phyloP scores from a whole-genome alignment of 2,329 filamentous ascomycete genomes.

The Clonostachys byssicola region DNA sequence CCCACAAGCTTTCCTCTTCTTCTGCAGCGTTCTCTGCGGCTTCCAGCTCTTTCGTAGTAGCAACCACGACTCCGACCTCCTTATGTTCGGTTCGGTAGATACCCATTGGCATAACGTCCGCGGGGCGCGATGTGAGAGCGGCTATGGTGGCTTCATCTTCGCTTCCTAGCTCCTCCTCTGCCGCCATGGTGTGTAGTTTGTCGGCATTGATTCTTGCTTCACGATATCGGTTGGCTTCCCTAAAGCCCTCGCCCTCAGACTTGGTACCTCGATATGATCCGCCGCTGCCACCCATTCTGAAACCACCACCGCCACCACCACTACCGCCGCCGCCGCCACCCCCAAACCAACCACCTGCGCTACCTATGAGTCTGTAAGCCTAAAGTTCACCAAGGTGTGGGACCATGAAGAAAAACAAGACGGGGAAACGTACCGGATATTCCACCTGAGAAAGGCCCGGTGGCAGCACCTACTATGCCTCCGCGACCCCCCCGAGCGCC shows the following conservation, averaged over 20 bases:
- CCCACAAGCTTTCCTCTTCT: conserved; percentile 41
- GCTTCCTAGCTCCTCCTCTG: conserved; percentile 38
- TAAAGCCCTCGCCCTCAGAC: conserved; percentile 29
- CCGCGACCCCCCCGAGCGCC: conserved; percentile 26
- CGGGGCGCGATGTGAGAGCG: conserved; percentile 18
- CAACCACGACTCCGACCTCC: conserved; percentile 47
- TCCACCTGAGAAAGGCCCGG: conserved; percentile 30
- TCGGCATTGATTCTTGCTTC: conserved; percentile 54
- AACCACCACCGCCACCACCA: conserved; percentile 14
- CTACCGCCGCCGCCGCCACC: conserved; percentile 9
- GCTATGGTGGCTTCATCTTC: conserved; percentile 36
- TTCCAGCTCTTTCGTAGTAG: conserved; percentile 53
- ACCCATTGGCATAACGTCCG: conserved; percentile 46
- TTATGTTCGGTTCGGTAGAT: conserved; percentile 51
- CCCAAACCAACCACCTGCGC: conserved; percentile 17
- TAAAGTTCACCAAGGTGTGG: no score
- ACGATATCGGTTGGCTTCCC: conserved; percentile 15
- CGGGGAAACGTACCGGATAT: neutral
- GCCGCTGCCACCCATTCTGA: conserved; percentile 19
- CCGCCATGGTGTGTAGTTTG: conserved; percentile 39
- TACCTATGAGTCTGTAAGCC: neutral
- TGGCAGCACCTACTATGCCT: conserved; percentile 25
- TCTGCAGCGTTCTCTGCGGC: conserved; percentile 42
- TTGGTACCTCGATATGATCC: conserved; percentile 16
- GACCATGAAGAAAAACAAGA: neutral